Evolutionary conservation across 176 grass and related monocot species (phyloP), one percentile per base, ranked within the genome.

Genomic region (Tuctoria greenei): DNA sequence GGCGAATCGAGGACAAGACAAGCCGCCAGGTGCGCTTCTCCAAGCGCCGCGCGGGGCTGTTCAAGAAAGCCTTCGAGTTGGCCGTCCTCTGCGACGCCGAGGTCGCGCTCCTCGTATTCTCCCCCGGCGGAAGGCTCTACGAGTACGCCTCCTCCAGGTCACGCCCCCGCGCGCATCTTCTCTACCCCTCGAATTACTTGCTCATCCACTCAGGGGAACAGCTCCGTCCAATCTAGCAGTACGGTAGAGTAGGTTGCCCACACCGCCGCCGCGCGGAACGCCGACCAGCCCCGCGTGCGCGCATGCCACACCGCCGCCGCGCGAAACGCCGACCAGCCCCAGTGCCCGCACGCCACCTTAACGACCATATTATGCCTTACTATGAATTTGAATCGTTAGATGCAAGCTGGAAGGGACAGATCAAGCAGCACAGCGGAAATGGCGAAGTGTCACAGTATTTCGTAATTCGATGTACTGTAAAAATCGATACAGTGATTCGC

Each of bases 1-100:
- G 88, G 75, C 79, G 91, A 79, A 93, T 93, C 79, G 91, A 93
- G 83, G 91, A 93, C 87, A 78, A 86, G 74, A 71, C 91, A 41
- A 93, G 88, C 73, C 85, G 91, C 1, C 91, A 93, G 72, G 91
- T 94, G 43, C 85, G 91, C 45, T 94, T 94, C 86, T 94, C 86
- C 42, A 92, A 92, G 90, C 74, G 86, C 52, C 74, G 90, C 42
- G n/a, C 84, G 64, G 90, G 90, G 25, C 86, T 92, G 10, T 92
- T 88, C 86, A 92, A 92, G 71, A 92, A 92, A 79, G 90, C 90
- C 9, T 92, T 79, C 82, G 90, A 92, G 86, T 86, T 92, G 46
- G 64, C 86, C 14, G 76, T 93, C 11, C 90, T 92, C 86, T 92
- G 90, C 79, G 90, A 92, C 75, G 89, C 82, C 70, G 86, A 92